Evolutionary conservation across 208 protist species (phyloP).

Genomic region (Blechomonas ayalai): DNA sequence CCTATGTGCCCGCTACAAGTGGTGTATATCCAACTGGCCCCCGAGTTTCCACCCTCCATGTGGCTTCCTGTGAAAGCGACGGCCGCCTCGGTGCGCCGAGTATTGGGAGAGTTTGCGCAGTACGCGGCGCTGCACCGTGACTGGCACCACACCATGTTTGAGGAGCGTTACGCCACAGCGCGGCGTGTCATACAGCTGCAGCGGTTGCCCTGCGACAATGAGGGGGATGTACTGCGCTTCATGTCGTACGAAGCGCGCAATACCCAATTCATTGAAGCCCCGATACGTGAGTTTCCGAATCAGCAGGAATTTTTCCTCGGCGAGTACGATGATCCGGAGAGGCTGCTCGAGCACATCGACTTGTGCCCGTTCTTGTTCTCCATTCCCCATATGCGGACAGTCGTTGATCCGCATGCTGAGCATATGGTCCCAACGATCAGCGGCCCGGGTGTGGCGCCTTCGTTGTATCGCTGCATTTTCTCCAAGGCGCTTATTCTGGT

Average conservation of each 20-base stretch:
- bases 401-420: conserved; percentile 62
- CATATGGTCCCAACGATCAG: conserved; percentile 71
- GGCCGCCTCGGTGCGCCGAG: conserved; percentile 64
- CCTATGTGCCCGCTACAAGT: conserved; percentile 37
- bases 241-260: conserved; percentile 77
- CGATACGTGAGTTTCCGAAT: conserved; percentile 71
- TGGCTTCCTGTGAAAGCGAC: conserved; percentile 86
- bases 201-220: conserved; percentile 23
- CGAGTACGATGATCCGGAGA: conserved; percentile 84
- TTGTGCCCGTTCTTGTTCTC: conserved; percentile 79
- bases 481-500: conserved; percentile 84
- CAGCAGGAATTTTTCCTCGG: conserved; percentile 84
- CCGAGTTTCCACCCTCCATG: conserved; percentile 80
- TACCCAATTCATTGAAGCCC: conserved; percentile 60
- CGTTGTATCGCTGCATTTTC: conserved; percentile 78
- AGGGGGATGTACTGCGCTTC: conserved; percentile 75
- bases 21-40: conserved; percentile 80
- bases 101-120: conserved; percentile 77
- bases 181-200: conserved; percentile 61
- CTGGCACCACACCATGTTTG: conserved; percentile 63
- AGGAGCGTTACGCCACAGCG: conserved; percentile 45
- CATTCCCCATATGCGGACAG: conserved; percentile 73
- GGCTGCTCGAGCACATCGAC: conserved; percentile 80
- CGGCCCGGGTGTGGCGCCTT: conserved; percentile 76
- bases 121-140: conserved; percentile 69